Base-by-base conservation (phyloP, 148 eudicot genomes). In the Heliamphora exappendiculata region DNA sequence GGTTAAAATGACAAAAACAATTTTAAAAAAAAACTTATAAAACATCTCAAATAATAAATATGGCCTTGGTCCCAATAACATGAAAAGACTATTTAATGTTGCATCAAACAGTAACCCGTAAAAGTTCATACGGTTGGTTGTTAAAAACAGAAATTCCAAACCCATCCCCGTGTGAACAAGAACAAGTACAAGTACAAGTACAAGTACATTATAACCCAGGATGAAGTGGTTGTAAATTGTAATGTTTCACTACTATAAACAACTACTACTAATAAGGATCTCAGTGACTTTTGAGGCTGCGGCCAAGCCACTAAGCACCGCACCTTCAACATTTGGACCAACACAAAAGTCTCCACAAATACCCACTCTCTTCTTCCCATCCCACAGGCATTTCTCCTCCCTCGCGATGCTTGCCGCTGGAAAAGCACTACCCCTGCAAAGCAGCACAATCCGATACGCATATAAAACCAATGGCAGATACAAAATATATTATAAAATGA, bases 281-380 rank as follows among this genome's bases (percentile, higher is more conserved):
- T 87, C 88, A 33, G 83, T 31, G 41, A 91, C 76, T 81, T 89
- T 93, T 6, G 90, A 83, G 67, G 99, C 94, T 55, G 94, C 97
- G 72, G 97, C 90, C 60, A 93, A 80, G 67, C 94, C 99, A 75
- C 98, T 95, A 8, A 76, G 74, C 34, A 95, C 86, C 9, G 99
- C 99, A 80, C 99, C 96, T 82, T 95, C 97, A 26, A 93, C 97
- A 73, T 83, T 88, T 37, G 99, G 99, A 69, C 92, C 85, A 47
- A 89, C 87, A 78, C 98, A 95, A 55, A 93, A 95, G 76, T 95
- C 99, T 78, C 99, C 99, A 70, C 99, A 93, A 14, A 93, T 88
- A 57, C 89, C 97, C 63, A 89, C 65, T 49, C 82, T 89, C 75
- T 80, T 89, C 79, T 63, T 86, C 64, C 77, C 80, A 60, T 88